Evolutionary conservation across 2,329 filamentous ascomycete genomes (phyloP).

Genomic region (Byssothecium circinans): DNA sequence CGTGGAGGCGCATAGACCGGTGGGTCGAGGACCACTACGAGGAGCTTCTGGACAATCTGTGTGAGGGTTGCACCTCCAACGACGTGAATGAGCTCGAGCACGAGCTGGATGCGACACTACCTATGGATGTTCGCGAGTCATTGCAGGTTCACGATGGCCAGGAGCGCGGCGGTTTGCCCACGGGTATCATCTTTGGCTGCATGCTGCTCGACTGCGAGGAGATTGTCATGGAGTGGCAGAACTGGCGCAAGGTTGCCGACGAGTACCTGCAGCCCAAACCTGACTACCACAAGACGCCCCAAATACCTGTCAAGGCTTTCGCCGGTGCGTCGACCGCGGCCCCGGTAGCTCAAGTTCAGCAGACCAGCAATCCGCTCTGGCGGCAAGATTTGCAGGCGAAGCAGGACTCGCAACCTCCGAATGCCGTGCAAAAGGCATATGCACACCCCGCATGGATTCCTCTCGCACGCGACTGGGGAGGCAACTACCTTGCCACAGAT

Average conservation of each 20-base stretch:
- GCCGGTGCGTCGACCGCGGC: conserved; percentile 73
- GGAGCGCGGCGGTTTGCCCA: conserved; percentile 86
- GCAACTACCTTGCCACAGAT: conserved; percentile 94
- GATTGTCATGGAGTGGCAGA: conserved; percentile 95
- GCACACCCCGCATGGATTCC: conserved; percentile 95
- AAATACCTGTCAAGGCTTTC: conserved; percentile 70
- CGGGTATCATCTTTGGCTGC: conserved; percentile 86
- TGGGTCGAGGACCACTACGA: conserved; percentile 96
- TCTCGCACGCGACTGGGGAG: conserved; percentile 94
- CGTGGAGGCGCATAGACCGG: conserved; percentile 89
- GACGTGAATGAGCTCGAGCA: conserved; percentile 97
- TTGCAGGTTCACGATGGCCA: conserved; percentile 93
- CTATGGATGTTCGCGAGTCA: conserved; percentile 90
- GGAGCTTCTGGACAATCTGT: conserved; percentile 89
- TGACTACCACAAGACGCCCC: conserved; percentile 59
- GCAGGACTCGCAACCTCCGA: conserved; percentile 85
- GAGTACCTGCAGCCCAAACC: conserved; percentile 72
- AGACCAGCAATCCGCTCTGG: conserved; percentile 68
- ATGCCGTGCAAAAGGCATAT: conserved; percentile 88
- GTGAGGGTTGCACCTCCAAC: conserved; percentile 88
- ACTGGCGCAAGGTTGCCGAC: conserved; percentile 91
- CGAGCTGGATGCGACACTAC: conserved; percentile 89
- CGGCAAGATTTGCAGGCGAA: conserved; percentile 79
- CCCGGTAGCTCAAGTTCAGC: conserved; percentile 54
- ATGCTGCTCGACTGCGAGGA: conserved; percentile 99